A percentile compares a stretch with the other conserved stretches of the same genome.
These are phyloP conservation scores for Trametes cingulata DNA, from an alignment of 768 basidiomycete genomes.

Conservation along the genomic window DNA sequence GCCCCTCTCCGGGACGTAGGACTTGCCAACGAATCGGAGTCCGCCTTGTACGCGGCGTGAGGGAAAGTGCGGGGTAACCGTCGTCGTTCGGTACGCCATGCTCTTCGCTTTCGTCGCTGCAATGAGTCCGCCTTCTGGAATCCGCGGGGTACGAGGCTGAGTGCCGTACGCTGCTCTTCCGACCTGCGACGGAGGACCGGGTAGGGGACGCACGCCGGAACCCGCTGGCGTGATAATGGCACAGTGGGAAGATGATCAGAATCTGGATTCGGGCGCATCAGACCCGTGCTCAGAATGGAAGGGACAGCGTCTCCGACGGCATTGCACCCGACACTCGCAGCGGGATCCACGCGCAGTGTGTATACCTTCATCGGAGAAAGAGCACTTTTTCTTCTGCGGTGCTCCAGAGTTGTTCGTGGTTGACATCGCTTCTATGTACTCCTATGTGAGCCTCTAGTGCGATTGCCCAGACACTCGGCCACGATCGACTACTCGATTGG, in stretches of 20 bases:
- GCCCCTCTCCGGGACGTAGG: constrained; percentile 1
- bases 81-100: constrained; percentile 9
- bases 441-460: no score
- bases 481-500: background rate
- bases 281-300: background rate
- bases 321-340: background rate
- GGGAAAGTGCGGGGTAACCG: background rate
- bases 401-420: no score
- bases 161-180: background rate
- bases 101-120: background rate
- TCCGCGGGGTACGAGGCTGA: background rate
- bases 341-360: background rate
- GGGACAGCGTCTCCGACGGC: background rate
- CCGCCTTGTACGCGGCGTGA: background rate
- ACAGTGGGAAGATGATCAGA: background rate
- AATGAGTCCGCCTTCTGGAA: background rate
- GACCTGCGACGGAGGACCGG: background rate
- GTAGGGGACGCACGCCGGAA: background rate
- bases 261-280: background rate
- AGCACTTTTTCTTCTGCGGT: background rate
- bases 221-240: background rate
- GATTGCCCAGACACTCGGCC: background rate
- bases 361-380: background rate
- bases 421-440: no score
- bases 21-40: constrained; percentile 8